phyloP scores from a whole-genome alignment of 2,329 filamentous ascomycete species.

The Drechmeria coniospora region DNA sequence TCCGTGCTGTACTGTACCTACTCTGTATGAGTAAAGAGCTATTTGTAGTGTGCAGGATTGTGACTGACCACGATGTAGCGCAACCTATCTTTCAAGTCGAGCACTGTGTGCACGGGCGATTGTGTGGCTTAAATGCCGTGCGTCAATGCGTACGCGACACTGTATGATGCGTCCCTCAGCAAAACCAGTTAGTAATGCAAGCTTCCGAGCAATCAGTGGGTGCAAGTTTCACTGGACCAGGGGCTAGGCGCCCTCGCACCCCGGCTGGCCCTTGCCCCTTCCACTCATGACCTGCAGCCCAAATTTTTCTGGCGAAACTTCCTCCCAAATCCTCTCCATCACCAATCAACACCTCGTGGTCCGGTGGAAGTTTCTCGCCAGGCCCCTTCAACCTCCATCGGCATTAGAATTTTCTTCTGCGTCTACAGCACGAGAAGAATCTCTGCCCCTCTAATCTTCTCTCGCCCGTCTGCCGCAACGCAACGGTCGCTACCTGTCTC shows the following conservation, averaged over 20 bases:
- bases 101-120: no score
- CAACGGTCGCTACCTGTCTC: conserved; percentile 17
- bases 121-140: no score
- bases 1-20: no score
- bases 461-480: conserved; percentile 11
- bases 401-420: conserved; percentile 19
- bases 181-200: no score
- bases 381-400: conserved; percentile 15
- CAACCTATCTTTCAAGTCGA: no score
- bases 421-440: conserved; percentile 15
- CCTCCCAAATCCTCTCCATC: conserved; percentile 21
- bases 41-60: no score
- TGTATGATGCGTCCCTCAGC: no score
- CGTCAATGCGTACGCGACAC: no score
- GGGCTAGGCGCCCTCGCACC: not conserved
- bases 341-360: conserved; percentile 19
- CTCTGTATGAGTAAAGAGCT: no score
- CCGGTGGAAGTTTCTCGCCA: conserved; percentile 18
- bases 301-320: conserved; percentile 20
- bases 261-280: conserved; percentile 13
- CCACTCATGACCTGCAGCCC: conserved; percentile 19
- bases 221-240: not conserved
- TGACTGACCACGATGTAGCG: no score
- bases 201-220: no score
- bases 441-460: conserved; percentile 10